Conservation (phyloP, 345 rosid genomes). For the Iberis pinnata region DNA sequence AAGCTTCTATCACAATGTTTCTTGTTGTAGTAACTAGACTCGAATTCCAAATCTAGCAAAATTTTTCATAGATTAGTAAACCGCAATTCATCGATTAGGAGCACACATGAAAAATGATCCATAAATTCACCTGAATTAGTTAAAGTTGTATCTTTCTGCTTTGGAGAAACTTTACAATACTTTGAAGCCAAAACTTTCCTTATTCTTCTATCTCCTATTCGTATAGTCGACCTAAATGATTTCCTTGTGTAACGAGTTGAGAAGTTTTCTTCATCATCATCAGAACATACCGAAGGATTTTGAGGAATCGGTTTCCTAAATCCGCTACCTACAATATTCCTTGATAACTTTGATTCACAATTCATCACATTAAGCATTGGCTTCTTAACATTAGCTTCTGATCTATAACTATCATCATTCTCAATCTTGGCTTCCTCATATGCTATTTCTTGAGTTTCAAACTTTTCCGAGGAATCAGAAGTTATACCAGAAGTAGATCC, state of each 20-base stretch:
- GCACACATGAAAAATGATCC: neutral
- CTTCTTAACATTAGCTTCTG: constrained; percentile 35
- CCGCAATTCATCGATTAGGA: neutral
- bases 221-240: constrained; percentile 56
- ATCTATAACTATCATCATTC: constrained; percentile 38
- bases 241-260: constrained; percentile 53
- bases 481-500: constrained; percentile 40
- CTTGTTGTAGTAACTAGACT: constrained; percentile 47
- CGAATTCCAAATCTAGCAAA: constrained; percentile 56
- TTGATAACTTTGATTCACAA: constrained; percentile 31
- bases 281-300: constrained; percentile 34
- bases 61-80: neutral
- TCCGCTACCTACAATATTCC: constrained; percentile 48
- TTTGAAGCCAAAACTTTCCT: constrained; percentile 81
- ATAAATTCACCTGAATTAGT: constrained; percentile 44
- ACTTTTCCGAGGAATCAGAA: constrained; percentile 43
- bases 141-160: constrained; percentile 43
- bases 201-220: constrained; percentile 77
- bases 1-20: constrained; percentile 44
- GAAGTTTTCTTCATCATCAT: constrained; percentile 56
- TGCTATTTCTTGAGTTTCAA: constrained; percentile 34
- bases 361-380: constrained; percentile 29
- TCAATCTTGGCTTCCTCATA: constrained; percentile 35
- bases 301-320: constrained; percentile 36
- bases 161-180: constrained; percentile 56